A percentile compares a stretch with the other conserved stretches of the same genome.
Conservation (phyloP, 345 rosid genomes). For the Theobroma cacao region DNA sequence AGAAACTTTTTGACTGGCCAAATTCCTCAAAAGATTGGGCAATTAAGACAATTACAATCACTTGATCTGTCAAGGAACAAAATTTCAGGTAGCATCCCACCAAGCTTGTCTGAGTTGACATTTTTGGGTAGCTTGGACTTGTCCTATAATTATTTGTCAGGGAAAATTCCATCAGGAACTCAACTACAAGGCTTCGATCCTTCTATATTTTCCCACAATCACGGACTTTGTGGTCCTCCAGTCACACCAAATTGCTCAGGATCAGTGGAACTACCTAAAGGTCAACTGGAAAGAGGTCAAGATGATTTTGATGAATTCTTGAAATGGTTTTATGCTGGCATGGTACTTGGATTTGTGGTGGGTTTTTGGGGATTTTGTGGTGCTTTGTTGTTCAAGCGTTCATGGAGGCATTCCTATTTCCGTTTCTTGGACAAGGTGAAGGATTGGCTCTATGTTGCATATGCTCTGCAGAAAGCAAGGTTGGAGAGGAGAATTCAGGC, state of each 20-base stretch:
- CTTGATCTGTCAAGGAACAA: conserved; percentile 35
- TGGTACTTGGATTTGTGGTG: neutral
- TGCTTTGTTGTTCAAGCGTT: neutral
- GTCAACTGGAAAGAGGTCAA: neutral
- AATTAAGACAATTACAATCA: conserved; percentile 8
- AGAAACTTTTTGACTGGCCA: conserved; percentile 1
- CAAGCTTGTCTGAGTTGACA: neutral
- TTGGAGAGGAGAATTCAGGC: neutral
- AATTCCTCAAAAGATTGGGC: conserved; percentile 26
- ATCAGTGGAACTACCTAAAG: neutral
- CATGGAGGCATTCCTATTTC: neutral
- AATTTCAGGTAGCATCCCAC: conserved; percentile 32
- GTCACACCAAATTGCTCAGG: neutral
- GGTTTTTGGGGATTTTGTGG: neutral
- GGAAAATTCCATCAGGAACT: conserved; percentile 11
- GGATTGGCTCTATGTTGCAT: neutral
- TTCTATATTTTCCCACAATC: conserved; percentile 1
- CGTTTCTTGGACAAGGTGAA: neutral
- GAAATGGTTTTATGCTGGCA: neutral
- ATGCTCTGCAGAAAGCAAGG: neutral
- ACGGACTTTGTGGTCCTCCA: neutral
- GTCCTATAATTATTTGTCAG: conserved; percentile 12
- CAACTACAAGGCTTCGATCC: conserved; percentile 14
- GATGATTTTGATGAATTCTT: neutral
- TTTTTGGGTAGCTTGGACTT: conserved; percentile 1